Evolutionary conservation across 1,139 yeast species (phyloP).

Genomic region (Diutina catenulata): DNA sequence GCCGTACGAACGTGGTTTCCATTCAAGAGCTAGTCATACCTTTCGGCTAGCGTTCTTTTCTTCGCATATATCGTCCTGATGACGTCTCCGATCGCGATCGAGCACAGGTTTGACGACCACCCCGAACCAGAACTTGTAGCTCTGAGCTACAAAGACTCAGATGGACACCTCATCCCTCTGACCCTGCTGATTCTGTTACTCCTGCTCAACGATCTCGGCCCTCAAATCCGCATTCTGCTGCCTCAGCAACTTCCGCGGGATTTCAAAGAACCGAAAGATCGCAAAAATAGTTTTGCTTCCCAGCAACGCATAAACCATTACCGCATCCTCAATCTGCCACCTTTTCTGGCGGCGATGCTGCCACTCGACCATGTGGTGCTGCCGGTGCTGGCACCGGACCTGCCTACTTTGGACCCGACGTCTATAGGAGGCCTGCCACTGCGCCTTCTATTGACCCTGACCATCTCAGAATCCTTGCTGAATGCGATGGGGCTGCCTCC

Average conservation of each 20-base stretch:
- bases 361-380: conserved; percentile 6
- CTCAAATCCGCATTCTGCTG: background rate
- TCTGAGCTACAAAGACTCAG: conserved; percentile 37
- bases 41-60: too few relatives aligned
- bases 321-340: conserved; percentile 7
- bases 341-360: too few relatives aligned
- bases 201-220: conserved; percentile 22
- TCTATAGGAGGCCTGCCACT: conserved; percentile 47
- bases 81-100: background rate
- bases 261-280: background rate
- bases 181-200: conserved; percentile 42
- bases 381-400: conserved; percentile 24
- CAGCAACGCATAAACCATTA: conserved; percentile 5
- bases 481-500: conserved; percentile 12
- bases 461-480: conserved; percentile 37
- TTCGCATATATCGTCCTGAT: too few relatives aligned
- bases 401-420: conserved; percentile 41
- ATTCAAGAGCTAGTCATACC: too few relatives aligned
- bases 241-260: conserved; percentile 5
- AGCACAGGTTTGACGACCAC: conserved; percentile 21
- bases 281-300: conserved; percentile 6
- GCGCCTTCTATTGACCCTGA: conserved; percentile 37
- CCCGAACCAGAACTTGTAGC: conserved; percentile 46
- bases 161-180: conserved; percentile 40
- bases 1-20: too few relatives aligned